Conservation (phyloP, 2,329 filamentous ascomycete species). For the Myriosclerotinia duriaeana region DNA sequence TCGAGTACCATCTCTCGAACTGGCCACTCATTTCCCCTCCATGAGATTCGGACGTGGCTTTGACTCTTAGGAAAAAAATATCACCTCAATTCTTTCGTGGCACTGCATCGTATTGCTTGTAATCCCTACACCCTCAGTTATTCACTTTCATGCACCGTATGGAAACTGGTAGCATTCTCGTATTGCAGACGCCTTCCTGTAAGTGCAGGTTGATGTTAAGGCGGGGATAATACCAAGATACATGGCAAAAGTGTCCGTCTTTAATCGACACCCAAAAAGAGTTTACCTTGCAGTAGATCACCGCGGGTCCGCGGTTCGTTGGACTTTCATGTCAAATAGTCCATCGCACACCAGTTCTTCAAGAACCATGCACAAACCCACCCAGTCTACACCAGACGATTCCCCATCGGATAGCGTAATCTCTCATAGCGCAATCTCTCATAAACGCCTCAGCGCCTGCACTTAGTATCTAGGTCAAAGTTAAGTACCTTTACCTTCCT, state of each 20-base stretch:
- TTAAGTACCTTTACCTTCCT: constrained; percentile 12
- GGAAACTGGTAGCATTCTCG: constrained; percentile 14
- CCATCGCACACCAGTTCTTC: constrained; percentile 7
- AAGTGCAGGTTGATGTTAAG: constrained; percentile 18
- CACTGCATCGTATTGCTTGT: constrained; percentile 20
- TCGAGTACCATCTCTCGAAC: constrained; percentile 7
- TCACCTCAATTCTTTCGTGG: constrained; percentile 16
- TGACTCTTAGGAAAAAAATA: constrained; percentile 7
- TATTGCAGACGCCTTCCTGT: constrained; percentile 25
- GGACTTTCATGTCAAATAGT: constrained; percentile 12
- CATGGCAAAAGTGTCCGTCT: constrained; percentile 20
- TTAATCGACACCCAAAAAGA: constrained; percentile 14
- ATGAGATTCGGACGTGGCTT: constrained; percentile 19
- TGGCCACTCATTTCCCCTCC: constrained; percentile 15
- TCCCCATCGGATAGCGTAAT: constrained; percentile 22
- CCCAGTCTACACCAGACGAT: constrained; percentile 2
- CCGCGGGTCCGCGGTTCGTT: constrained; percentile 9
- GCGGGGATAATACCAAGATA: constrained; percentile 20
- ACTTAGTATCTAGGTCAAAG: constrained; percentile 9
- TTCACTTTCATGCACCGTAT: constrained; percentile 8
- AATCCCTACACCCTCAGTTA: constrained; percentile 17
- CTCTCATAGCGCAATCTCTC: constrained; percentile 23
- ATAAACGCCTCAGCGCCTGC: constrained; percentile 20
- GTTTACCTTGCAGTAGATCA: constrained; percentile 20
- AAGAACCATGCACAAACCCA: constrained; percentile 23